Base-by-base conservation (phyloP, 352 stramenopile genomes). In the Phytophthora crassamura region DNA sequence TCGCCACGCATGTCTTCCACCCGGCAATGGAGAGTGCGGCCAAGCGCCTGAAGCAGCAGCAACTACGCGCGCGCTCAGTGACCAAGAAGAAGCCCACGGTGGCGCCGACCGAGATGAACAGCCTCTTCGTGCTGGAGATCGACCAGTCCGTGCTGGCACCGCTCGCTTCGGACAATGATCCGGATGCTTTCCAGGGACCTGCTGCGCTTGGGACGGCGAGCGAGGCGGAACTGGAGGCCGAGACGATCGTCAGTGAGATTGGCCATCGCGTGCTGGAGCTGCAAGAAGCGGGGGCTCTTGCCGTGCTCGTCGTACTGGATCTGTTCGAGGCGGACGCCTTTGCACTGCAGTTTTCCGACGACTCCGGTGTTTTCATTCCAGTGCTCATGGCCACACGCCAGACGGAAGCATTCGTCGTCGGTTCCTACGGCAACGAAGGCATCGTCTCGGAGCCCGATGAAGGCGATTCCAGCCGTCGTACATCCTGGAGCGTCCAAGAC, bases 341-440 rank as follows among this genome's bases (percentile, higher is more conserved):
- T 15, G 69, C 78, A 32, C 62, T 93, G 28, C 54, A 80, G 9
- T 75, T 91, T 16, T 36, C 59, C 1, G 39, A 72, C 1, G 82
- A 88, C 30, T 74, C 79, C 0, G 84, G 84, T 0, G 67, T 93
- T 7, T 93, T 89, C 58, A 78, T 93, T 35, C 84, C 84, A 1
- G 80, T 93, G n/a, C 57, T 93, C 20, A 90, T 90, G 80, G 35
- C 75, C 43, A 75, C 75, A 3, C 53, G 54, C 14, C 54, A 72
- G 36, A 53, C 61, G 30, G 25, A 71, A 40, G 60, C 60, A 40
- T 7, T 36, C 18, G 48, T 74, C 10, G 22, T 74, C 35, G 66
- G 60, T 7, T 59, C 46, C 5, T 66, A 72, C 38, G 52, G 54
- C 48, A 46, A 63, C 46, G 18, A 34, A 52, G 33, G 65, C 47